Base-by-base conservation (phyloP, 257 asterid genomes). In the Lycium barbarum region DNA sequence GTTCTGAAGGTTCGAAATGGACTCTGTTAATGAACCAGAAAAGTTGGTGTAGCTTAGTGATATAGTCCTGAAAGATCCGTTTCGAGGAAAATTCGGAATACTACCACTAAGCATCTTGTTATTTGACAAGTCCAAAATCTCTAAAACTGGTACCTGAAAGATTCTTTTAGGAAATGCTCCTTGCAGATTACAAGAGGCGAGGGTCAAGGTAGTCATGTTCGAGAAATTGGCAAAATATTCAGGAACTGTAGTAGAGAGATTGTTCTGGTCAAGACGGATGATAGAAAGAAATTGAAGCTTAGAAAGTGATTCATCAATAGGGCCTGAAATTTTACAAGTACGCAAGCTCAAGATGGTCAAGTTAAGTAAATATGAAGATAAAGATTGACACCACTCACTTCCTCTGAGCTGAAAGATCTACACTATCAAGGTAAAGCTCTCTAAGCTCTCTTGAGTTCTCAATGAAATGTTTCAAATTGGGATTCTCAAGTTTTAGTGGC, bases 391-490 rank as follows among this genome's bases (percentile, higher is more conserved):
- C 89, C 94, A 90, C 3, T 78, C 88, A 33, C 7, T 36, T 72
- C 85, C 85, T 80, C 1, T 76, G 81, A 33, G 71, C 57, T 15
- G 92, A 84, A 71, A 91, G 79, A 57, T 86, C 57, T 2, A 84
- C 88, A 17, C 86, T 82, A 84, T 91, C 94, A 49, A 91, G 93
- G 86, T 86, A 79, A 40, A 91, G 87, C 76, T 88, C 88, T 84
- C 73, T 67, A n/a, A 93, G 91, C 22, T 73, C 67, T 5, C 80
- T 66, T 7, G 89, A 88, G 63, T 89, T 88, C 86, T 71, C 86
- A 82, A 90, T 87, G 26, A 93, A 88, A 22, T 8, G 63, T 79
- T 38, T 55, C 82, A 94, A 55, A 83, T 87, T 87, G 13, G 95
- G 95, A 45, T 85, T 82, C 87, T 88, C 91, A 3, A 94, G 93